Evolutionary conservation across 345 rosid species (phyloP), one percentile per base, ranked within the genome.

Genomic region (Eucalyptus albens): DNA sequence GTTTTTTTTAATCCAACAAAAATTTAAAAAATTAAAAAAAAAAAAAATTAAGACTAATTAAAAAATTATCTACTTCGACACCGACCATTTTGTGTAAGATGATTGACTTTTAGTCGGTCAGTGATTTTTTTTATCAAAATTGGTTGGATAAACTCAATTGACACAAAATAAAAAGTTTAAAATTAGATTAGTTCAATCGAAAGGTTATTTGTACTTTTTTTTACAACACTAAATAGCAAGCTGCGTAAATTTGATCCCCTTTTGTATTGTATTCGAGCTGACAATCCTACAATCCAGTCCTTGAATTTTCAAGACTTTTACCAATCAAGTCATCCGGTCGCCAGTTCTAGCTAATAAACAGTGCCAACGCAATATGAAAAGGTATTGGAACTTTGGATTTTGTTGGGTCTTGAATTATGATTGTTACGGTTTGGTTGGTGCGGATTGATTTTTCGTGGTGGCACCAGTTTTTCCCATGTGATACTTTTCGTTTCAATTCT

Each of bases 51-150:
- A 55, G 24, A 55, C 8, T 19, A 55, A 55, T 3, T 19, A 19
- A 55, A 55, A 55, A 55, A 19, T 55, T 1, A 55, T 55, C 11
- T 22, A 21, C 27, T 55, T 55, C 2, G 1, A 21, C 26, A 9
- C 26, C 0, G 1, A 22, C 26, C 27, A 55, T 55, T 8, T 2
- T 1, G 8, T 55, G 60, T 55, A 55, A 55, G 11, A 55, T 55
- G 26, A 0, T 55, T 19, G 11, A 9, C 26, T 19, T 55, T 47
- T 0, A 45, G 0, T 8, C 1, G 8, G 11, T 55, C 5, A 8
- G 3, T 19, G 10, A 53, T 53, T 53, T 44, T 44, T 55, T 55
- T 10, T 4, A 55, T 24, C 27, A 55, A 55, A 19, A 55, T 55
- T 55, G 2, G 11, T 19, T 9, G 3, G 24, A 55, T 55, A 3